Base-by-base conservation (phyloP, 208 protist species). In the Leishmania major region DNA sequence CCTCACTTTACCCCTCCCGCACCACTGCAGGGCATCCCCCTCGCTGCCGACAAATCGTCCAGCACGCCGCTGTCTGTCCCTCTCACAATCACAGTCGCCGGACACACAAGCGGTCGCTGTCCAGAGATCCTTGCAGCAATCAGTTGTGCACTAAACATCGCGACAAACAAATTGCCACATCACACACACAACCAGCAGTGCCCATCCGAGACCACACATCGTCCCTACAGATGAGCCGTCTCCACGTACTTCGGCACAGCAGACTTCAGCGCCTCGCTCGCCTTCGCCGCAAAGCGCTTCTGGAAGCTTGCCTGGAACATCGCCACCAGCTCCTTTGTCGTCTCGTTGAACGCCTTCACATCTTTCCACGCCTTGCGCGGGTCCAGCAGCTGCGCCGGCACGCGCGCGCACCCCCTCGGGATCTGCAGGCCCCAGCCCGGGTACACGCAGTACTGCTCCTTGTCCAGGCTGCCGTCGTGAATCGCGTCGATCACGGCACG, bases 401-500 rank as follows among this genome's bases (percentile, higher is more conserved):
- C 97, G 84, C 86, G 84, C 66, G 80, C 70, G 82, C 89, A 91
- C 35, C 78, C 77, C 76, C 64, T 97, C 69, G 98, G 98, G 85
- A 99, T 95, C 37, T 91, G 71, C 55, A 99, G 89, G 81, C 95
- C 92, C 90, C 99, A 99, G 31, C 96, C 89, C 25, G 89, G 90
- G 84, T 97, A 92, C 84, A 77, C 87, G 25, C 83, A 80, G 85
- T 93, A 97, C 53, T 89, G 69, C 40, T 87, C 86, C 76, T 93
- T 84, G 64, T 88, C 94, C 13, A 99, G 95, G 51, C 90, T 89
- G 67, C 98, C 98, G 84, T 95, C 86, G 92, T 99, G 96, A 89
- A 99, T 99, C 37, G 97, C 97, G 80, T 99, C 96, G 78, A 99
- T 97, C 78, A 99, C 98, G 45, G 95, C 92, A 80, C 98, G 94